Evolutionary conservation across 148 eudicot species (phyloP), one percentile per base, ranked within the genome.

Genomic region (Rhododendron henanense): DNA sequence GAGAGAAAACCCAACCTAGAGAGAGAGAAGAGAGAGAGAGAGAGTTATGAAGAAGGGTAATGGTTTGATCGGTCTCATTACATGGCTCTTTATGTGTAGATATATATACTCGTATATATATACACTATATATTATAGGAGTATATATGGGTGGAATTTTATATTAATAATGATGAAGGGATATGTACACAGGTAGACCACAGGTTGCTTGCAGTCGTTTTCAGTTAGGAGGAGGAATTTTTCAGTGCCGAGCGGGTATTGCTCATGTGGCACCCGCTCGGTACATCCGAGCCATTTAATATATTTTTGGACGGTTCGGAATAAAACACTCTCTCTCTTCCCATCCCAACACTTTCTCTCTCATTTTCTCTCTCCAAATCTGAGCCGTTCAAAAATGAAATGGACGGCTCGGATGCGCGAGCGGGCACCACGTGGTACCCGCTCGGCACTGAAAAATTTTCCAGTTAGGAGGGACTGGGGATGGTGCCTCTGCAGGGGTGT

Each of bases 131-230:
- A 79, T 69, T n/a, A 59, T 59, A 31, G 31, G 31, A 31, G 31
- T 31, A 85, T 67, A 10, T 41, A 41, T 41, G 45, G 35, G 15
- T 69, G 37, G 10, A 45, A 63, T 81, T 31, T 71, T 75, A 79
- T 67, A 55, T 50, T 25, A 21, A 78, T 9, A 25, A 71, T 71
- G 77, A 85, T 21, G 86, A 37, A 78, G 83, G 81, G 88, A 76
- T 61, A 74, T 84, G 83, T 86, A 53, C 37, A 86, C 87, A 87
- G 90, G 91, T 87, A 88, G 90, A 91, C 92, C 93, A 91, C 89
- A 91, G 90, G 91, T 88, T 89, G 90, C 90, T 88, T 86, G 90
- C 91, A 88, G 90, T 91, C 91, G 88, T 91, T 89, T 88, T 91
- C 93, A 89, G 84, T 85, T 90, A 33, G 83, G 83, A 18, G 1